Evolutionary conservation across 1,284 basidiomycete genomes (phyloP), one percentile per base, ranked within the genome.

Genomic region (Entoloma clypeatum): DNA sequence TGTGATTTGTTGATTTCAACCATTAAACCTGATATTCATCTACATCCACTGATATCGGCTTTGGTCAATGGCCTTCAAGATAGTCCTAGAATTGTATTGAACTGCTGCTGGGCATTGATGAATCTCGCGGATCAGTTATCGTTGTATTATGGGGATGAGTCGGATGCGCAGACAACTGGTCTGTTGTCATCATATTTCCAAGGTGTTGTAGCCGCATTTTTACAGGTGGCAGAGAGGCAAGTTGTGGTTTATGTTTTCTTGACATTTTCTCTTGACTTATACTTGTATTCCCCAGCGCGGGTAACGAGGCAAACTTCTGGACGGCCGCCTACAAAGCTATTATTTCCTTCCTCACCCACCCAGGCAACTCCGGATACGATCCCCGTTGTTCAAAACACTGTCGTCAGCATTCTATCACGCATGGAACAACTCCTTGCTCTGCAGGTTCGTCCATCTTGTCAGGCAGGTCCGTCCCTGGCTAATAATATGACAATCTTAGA

Each of bases 301-400:
- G 75, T 40, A 97, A 96, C 62, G 94, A 97, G 56, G 75, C 84
- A 43, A 96, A 96, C 67, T 90, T 85, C 68, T 79, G 95, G 51
- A 94, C 92, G 6, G 89, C 94, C 3, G 93, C 95, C 1, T 98
- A 98, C 61, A 92, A 97, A 62, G 92, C 94, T 16, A 85, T 98
- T 50, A 84, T 89, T 1, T 85, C 90, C 7, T 88, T 87, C 56
- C 76, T 94, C 39, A 75, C 82, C 2, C 82, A 92, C 57, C n/a
- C n/a, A n/a, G n/a, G 81, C 92, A 1, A 82, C 91, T 1, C 66
- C 73, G 28, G 93, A 97, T 62, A 83, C 82, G 25, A 76, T 96
- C 33, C 66, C 76, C 14, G 81, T 92, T 27, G 86, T 94, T 13
- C 86, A 90, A 55, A 86, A 82, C 56, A 88, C 92, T 19, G 74